Evolutionary conservation across 1,139 yeast genomes (phyloP), one percentile per base, ranked within the genome.

Genomic region (Suhomyces bolitotheri): DNA sequence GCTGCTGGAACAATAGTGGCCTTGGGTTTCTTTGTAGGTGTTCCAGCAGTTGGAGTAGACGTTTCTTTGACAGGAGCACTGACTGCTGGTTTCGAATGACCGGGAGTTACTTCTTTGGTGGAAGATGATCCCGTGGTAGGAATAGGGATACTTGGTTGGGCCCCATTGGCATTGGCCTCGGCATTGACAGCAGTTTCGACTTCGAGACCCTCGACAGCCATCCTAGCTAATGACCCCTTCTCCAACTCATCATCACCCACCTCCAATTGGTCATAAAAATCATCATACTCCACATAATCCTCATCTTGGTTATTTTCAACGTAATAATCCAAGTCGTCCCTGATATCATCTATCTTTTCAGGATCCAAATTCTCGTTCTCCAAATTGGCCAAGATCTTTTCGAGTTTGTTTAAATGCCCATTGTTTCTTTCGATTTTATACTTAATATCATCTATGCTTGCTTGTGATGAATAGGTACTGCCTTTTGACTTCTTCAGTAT

Each of bases 231-330:
- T 17, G 67, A 65, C 16, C 78, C 81, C 6, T 50, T 65, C 47
- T 68, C 69, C 35, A 76, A 80, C 31, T 78, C 84, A 16, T 48
- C 51, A 26, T 45, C 53, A 15, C 53, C 78, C 34, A 88, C 73
- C 36, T 86, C 92, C 46, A 92, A 73, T 40, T 81, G 89, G 49
- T 92, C 97, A 57, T 92, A 92, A 45, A 92, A 80, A 22, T 89
- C 92, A 51, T 92, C 97, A 59, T 92, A 96, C 54, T 92, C 97
- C 16, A 92, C 86, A 59, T 89, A 94, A 53, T 90, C 96, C n/a
- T 82, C 95, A 39, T 89, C 97, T 61, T 86, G 95, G 55, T 92
- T 94, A 45, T 92, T 86, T 45, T 92, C 97, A 29, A 94, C 96
- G 58, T 89, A 92, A 62, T 90, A 92, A 49, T 78, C 88, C 55